phyloP scores from a whole-genome alignment of 768 basidiomycete species.

The Astraeus odoratus region DNA sequence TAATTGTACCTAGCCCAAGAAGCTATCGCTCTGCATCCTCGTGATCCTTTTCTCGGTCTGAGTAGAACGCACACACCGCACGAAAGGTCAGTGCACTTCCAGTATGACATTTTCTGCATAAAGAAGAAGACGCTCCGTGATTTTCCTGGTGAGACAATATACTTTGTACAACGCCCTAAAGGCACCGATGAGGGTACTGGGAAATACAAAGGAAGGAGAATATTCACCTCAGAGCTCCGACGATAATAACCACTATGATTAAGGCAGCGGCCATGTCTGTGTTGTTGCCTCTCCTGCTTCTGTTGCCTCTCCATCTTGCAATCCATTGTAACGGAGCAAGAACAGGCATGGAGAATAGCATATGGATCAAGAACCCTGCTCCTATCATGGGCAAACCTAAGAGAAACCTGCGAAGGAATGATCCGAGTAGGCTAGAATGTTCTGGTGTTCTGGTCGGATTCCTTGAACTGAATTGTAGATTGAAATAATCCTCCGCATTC shows the following conservation, averaged over 20 bases:
- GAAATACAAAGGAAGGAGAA: neutral
- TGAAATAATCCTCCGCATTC: conserved; percentile 20
- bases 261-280: conserved; percentile 63
- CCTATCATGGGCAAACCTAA: conserved; percentile 75
- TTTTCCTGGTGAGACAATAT: conserved; percentile 53
- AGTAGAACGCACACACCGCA: neutral
- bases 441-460: conserved; percentile 15
- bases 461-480: conserved; percentile 12
- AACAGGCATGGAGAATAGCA: conserved; percentile 58
- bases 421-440: conserved; percentile 42
- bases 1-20: conserved; percentile 9
- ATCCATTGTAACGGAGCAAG: conserved; percentile 66
- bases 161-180: conserved; percentile 64
- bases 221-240: conserved; percentile 57
- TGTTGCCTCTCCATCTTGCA: conserved; percentile 55
- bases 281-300: conserved; percentile 44
- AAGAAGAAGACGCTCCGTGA: conserved; percentile 53
- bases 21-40: too few relatives aligned
- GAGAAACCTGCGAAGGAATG: conserved; percentile 63
- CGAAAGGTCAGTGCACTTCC: conserved; percentile 49
- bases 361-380: conserved; percentile 66
- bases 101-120: conserved; percentile 77
- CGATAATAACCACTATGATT: conserved; percentile 50
- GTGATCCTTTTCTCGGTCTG: conserved; percentile 7
- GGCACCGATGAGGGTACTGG: conserved; percentile 9